Evolutionary conservation across 2,329 filamentous ascomycete species (phyloP).

Genomic region (Salinomyces thailandicus): DNA sequence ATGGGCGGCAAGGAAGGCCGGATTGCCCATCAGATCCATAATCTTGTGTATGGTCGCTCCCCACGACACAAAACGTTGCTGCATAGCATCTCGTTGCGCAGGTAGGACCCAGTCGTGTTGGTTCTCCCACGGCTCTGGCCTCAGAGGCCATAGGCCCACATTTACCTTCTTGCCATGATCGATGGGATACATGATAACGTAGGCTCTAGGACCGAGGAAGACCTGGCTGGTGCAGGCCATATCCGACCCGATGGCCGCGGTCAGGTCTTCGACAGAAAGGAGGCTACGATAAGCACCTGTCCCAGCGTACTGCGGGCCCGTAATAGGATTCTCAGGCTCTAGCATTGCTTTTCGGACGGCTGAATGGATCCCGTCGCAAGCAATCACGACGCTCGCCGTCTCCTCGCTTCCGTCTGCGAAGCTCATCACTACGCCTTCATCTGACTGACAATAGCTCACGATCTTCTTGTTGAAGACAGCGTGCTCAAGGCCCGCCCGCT

Average conservation of each 20-base stretch:
- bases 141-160: slow-evolving; percentile 38
- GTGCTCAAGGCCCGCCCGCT: slow-evolving; percentile 10
- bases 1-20: slow-evolving; percentile 39
- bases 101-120: slow-evolving; percentile 30
- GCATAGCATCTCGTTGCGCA: slow-evolving; percentile 32
- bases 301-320: slow-evolving; percentile 41
- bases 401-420: slow-evolving; percentile 38
- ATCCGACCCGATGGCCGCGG: slow-evolving; percentile 20
- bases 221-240: slow-evolving; percentile 15
- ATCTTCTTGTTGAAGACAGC: slow-evolving; percentile 18
- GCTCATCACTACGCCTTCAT: slow-evolving; percentile 20
- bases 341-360: slow-evolving; percentile 44
- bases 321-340: slow-evolving; percentile 35
- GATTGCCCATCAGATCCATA: slow-evolving; percentile 31
- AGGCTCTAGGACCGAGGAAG: slow-evolving; percentile 42
- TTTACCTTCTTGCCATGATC: slow-evolving; percentile 48
- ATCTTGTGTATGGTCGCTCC: slow-evolving; percentile 31
- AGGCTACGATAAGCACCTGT: slow-evolving; percentile 53
- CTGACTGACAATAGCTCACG: slow-evolving; percentile 10
- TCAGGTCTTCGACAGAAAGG: slow-evolving; percentile 47
- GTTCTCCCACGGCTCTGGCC: slow-evolving; percentile 28
- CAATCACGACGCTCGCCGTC: slow-evolving; percentile 42
- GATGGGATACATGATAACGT: slow-evolving; percentile 53
- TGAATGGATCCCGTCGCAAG: slow-evolving; percentile 56
- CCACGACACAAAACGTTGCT: slow-evolving; percentile 33